Conservation (phyloP, 164 flowering plant species). For the Vitis rotundifolia region DNA sequence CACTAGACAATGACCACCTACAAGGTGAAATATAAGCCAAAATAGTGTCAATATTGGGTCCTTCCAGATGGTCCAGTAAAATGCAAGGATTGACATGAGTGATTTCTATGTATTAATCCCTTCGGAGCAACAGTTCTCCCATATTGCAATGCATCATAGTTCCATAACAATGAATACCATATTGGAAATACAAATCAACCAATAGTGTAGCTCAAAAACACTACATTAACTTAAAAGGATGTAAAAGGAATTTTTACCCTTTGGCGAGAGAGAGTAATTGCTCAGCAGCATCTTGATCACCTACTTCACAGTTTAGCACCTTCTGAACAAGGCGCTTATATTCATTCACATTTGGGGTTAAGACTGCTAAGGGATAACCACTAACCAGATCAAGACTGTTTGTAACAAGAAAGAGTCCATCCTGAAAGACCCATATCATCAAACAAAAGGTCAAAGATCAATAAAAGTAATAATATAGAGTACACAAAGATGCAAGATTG, state of each 20-base stretch:
- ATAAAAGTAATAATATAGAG: neutral
- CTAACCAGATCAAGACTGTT: constrained; percentile 69
- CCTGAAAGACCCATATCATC: constrained; percentile 44
- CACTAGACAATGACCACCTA: too few relatives aligned
- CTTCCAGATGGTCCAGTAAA: too few relatives aligned
- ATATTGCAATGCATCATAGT: too few relatives aligned
- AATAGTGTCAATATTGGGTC: too few relatives aligned
- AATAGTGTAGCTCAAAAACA: neutral
- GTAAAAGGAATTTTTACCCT: constrained; percentile 36
- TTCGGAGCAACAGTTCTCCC: too few relatives aligned
- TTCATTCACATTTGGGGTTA: constrained; percentile 96
- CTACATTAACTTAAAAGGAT: neutral
- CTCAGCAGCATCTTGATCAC: constrained; percentile 60
- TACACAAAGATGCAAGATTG: neutral
- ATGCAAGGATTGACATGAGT: too few relatives aligned
- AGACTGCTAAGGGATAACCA: constrained; percentile 85
- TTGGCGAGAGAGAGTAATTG: constrained; percentile 71
- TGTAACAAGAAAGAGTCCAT: constrained; percentile 98
- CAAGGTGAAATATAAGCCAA: too few relatives aligned
- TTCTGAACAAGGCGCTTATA: constrained; percentile 90
- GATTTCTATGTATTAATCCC: too few relatives aligned
- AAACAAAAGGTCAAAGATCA: neutral
- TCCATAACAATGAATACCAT: neutral
- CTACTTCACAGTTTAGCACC: constrained; percentile 72
- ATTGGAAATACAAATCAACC: neutral